These are phyloP conservation scores for Steccherinum ochraceum DNA, from an alignment of 768 basidiomycete genomes.

Conservation along the genomic window DNA sequence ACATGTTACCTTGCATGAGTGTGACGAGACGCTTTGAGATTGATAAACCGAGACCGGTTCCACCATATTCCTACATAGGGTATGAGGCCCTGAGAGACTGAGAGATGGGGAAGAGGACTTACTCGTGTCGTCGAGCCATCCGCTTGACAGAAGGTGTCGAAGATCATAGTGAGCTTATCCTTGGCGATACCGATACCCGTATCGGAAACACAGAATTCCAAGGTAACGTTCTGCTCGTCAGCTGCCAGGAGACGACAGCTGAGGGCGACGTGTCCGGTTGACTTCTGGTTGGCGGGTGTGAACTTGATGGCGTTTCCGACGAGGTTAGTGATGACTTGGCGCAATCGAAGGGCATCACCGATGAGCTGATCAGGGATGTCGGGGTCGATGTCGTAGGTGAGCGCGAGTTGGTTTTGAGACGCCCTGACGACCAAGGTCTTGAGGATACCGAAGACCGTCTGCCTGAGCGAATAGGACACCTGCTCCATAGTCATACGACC, in stretches of 20 bases:
- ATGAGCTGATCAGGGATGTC: slow-evolving; percentile 96
- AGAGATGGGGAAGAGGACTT: slow-evolving; percentile 20
- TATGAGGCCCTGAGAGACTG: neutral
- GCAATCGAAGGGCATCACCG: slow-evolving; percentile 89
- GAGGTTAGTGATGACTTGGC: slow-evolving; percentile 93
- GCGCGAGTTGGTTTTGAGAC: slow-evolving; percentile 91
- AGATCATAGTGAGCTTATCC: slow-evolving; percentile 96
- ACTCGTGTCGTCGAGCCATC: slow-evolving; percentile 97
- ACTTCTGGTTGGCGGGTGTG: slow-evolving; percentile 71
- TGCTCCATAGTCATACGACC: slow-evolving; percentile 99
- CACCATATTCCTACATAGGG: slow-evolving; percentile 78
- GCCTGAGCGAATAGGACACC: slow-evolving; percentile 96
- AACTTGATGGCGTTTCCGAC: slow-evolving; percentile 98
- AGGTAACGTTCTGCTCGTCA: slow-evolving; percentile 78
- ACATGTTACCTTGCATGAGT: slow-evolving; percentile 98
- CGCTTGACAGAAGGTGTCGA: slow-evolving; percentile 98
- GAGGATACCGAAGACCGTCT: slow-evolving; percentile 94
- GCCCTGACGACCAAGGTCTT: slow-evolving; percentile 98
- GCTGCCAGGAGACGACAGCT: slow-evolving; percentile 74
- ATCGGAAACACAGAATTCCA: slow-evolving; percentile 97
- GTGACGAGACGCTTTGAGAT: slow-evolving; percentile 96
- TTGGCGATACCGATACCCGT: slow-evolving; percentile 99
- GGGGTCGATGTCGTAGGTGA: slow-evolving; percentile 94
- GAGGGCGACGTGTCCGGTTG: slow-evolving; percentile 86
- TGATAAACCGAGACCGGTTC: slow-evolving; percentile 92